These are phyloP conservation scores for Ogataea henricii DNA, from an alignment of 805 yeast genomes.

Conservation along the genomic window DNA sequence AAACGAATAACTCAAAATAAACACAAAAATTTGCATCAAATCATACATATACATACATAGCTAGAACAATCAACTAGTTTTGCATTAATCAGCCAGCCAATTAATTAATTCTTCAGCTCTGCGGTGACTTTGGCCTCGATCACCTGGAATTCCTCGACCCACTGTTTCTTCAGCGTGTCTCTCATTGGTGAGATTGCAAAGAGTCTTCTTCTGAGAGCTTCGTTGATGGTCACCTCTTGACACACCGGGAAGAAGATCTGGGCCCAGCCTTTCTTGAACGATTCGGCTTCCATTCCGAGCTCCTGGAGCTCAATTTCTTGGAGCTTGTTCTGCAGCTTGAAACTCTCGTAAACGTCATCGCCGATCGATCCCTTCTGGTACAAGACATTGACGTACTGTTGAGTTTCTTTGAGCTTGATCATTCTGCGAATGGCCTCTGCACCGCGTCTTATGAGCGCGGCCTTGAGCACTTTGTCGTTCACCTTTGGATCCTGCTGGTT, in stretches of 20 bases:
- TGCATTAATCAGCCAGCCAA: conserved; percentile 1
- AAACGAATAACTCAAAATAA: not conserved
- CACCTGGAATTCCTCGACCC: conserved; percentile 32
- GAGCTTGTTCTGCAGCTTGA: conserved; percentile 71
- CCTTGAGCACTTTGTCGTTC: conserved; percentile 56
- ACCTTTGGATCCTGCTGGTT: conserved; percentile 55
- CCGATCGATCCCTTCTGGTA: conserved; percentile 91
- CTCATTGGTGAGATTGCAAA: conserved; percentile 48
- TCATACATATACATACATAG: conserved; percentile 8
- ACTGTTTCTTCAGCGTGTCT: conserved; percentile 32
- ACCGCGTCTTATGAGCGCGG: conserved; percentile 60
- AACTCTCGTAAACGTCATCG: conserved; percentile 83
- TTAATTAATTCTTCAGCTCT: not conserved
- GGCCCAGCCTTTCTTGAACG: conserved; percentile 77
- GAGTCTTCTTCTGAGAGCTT: conserved; percentile 81
- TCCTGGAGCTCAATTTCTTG: conserved; percentile 82
- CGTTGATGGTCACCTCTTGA: conserved; percentile 89
- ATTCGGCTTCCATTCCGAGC: conserved; percentile 72
- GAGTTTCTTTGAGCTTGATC: conserved; percentile 77
- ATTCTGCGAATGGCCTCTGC: conserved; percentile 86
- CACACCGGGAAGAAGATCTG: conserved; percentile 72
- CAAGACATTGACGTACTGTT: conserved; percentile 65
- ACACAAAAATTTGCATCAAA: conserved; percentile 3
- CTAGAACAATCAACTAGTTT: conserved; percentile 7
- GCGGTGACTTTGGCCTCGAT: conserved; percentile 6